Conservation (phyloP, 1,284 basidiomycete genomes). For the Schizopora paradoxa region DNA sequence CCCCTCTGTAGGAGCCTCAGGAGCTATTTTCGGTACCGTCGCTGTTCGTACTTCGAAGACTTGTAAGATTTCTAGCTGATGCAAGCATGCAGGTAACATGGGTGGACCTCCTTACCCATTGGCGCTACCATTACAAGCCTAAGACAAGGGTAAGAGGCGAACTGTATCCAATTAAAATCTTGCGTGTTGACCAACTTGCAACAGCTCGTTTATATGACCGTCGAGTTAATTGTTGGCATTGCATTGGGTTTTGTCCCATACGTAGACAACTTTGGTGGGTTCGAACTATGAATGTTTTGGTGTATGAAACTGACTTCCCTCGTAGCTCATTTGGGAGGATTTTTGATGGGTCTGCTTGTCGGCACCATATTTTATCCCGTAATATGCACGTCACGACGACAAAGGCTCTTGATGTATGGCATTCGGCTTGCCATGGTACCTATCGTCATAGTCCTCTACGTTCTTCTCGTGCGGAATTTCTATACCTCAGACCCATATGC, state of each 20-base stretch:
- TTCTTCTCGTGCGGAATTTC: conserved; percentile 83
- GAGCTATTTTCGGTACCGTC: conserved; percentile 90
- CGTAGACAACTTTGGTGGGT: conserved; percentile 73
- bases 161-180: conserved; percentile 1
- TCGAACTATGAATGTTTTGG: conserved; percentile 1
- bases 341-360: conserved; percentile 79
- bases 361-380: conserved; percentile 84
- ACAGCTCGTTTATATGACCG: conserved; percentile 72
- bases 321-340: conserved; percentile 71
- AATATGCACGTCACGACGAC: conserved; percentile 73
- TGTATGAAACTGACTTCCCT: conserved; percentile 8
- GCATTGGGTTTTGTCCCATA: conserved; percentile 82
- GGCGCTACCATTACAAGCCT: conserved; percentile 82
- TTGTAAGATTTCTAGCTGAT: not conserved
- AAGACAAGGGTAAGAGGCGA: conserved; percentile 56
- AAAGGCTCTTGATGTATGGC: conserved; percentile 69
- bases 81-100: conserved; percentile 50
- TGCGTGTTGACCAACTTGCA: conserved; percentile 7
- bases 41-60: conserved; percentile 46
- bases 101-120: conserved; percentile 90
- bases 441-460: conserved; percentile 74
- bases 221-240: conserved; percentile 82
- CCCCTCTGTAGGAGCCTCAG: conserved; percentile 92
- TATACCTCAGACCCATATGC: conserved; percentile 81
- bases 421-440: conserved; percentile 72